Base-by-base conservation (phyloP, 2,329 filamentous ascomycete species). In the Claviceps sp. region DNA sequence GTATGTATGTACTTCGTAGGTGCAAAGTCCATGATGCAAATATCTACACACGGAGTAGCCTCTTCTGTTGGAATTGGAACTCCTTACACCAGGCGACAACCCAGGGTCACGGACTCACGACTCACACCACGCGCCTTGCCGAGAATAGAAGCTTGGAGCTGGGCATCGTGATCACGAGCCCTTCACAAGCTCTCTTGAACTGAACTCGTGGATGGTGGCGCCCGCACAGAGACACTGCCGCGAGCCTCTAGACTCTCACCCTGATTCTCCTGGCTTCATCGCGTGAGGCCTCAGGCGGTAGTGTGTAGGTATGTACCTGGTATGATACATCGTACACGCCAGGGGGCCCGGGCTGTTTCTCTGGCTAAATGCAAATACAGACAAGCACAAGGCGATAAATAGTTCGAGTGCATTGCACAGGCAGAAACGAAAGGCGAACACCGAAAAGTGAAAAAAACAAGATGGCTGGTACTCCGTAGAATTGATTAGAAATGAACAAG, bases 361-460 rank as follows among this genome's bases (percentile, higher is more conserved):
- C 39, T 52, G 49, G 52, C 49, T 50, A 51, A 53, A 53, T 55
- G 51, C 49, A 51, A 51, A 45, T 17, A 46, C 23, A 37, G 39
- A 17, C 38, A n/a, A 38, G 14, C 39, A 29, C 20, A 8, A n/a
- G 3, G 6, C n/a, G 38, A 17, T n/a, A 26, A 23, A 16, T 44
- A 26, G 42, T 44, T 44, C 42, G 13, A 20, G 9, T 20, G 20
- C 14, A 48, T 47, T 39, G 29, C 50, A 49, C 43, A 47, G 50
- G 47, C 47, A 46, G 14, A 47, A 23, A 38, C 40, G 50, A 23
- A 47, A 38, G 43, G 38, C 9, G 44, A 23, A 38, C 36, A 47
- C 13, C 39, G 39, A 42, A 3, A 49, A 16, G 16, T 49, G 9
- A 5, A 39, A 49, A n/a, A 26, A 45, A 4, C 26, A 45, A 45